Evolutionary conservation across 106 monocot species (phyloP), one percentile per base, ranked within the genome.

Genomic region (Phalaenopsis equestris): DNA sequence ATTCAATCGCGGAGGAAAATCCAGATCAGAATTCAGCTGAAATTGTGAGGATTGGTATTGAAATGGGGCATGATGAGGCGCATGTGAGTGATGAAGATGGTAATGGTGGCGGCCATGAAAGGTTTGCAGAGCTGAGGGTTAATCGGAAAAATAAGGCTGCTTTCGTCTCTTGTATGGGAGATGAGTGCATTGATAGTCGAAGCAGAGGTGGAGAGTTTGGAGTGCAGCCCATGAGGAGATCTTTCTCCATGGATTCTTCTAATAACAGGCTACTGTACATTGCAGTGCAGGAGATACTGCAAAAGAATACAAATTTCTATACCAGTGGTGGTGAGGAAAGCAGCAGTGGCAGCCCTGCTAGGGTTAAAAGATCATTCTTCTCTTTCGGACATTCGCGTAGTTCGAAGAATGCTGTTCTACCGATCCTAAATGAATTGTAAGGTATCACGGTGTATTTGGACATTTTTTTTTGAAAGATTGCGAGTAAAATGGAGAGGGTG

Each of bases 241-340:
- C 89, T 6, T 77, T 89, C 55, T 89, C 89, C 1, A 84, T 89
- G 87, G 87, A 86, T 70, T 89, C 87, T 15, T 92, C 78, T 1
- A 57, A 30, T 21, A 84, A 89, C 80, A 56, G 82, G 78, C 76
- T 82, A 78, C 78, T 89, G 4, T 84, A 84, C 64, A 9, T 79
- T 4, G 67, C 81, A 1, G 83, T 89, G 1, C 87, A 87, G 83
- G 81, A 80, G 68, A 82, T 85, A 41, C 21, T 89, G 65, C 70
- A 83, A 3, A 49, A 75, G 67, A 72, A 79, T 14, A 55, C 55
- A 17, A 30, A 37, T 7, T 18, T 73, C 5, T 38, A 74, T n/a
- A 61, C 47, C 24, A 55, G 81, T 5, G 7, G 58, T 16, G 79
- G 67, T 0, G 82, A 80, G 17, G 52, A 52, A 8, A 82, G 77